Base-by-base conservation (phyloP, 2,329 filamentous ascomycete genomes). In the Fusarium proliferatum region DNA sequence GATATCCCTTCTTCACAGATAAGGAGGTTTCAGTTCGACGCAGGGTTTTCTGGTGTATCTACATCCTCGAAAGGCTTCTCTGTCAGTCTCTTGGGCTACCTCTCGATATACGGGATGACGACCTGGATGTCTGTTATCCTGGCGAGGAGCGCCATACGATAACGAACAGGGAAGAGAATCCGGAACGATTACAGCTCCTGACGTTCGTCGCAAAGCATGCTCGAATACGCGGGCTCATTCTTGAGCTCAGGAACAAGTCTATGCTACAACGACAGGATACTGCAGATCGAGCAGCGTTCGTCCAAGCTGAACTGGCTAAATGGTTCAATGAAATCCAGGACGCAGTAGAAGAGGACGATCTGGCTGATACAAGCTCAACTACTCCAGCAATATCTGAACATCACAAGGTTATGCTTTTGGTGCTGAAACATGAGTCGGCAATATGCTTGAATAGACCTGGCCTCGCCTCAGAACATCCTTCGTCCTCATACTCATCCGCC, bases 41-140 rank as follows among this genome's bases (percentile, higher is more conserved):
- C 19, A 83, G 88, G 0, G 79, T 90, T 0, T 90, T 90, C 68
- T 90, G 88, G 88, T 86, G 86, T 3, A 84, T 89, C 1, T 90
- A 90, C 55, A 85, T 82, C 21, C 78, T 89, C 1, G 88, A 90
- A 48, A 82, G 88, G 51, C 86, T 88, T 63, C 80, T 90, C 1
- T 88, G 86, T 13, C 88, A 90, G 52, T 87, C 87, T 0, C 83
- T 90, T 4, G 88, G 88, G 0, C 80, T 89, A 0, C 88, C 88
- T 1, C 79, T 89, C 2, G 85, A 86, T 26, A 86, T 90, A 16
- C 84, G 85, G 57, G 88, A 90, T 67, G 86, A 89, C 48, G 88
- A 90, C 63, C 79, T 90, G 10, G 88, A 90, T 71, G 88, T 90
- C 2, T 90, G 88, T 69, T 87, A 87, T 63, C 86, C 85, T 0